Evolutionary conservation across 2,329 filamentous ascomycete genomes (phyloP), one percentile per base, ranked within the genome.

Genomic region (Neospermospora avenae): DNA sequence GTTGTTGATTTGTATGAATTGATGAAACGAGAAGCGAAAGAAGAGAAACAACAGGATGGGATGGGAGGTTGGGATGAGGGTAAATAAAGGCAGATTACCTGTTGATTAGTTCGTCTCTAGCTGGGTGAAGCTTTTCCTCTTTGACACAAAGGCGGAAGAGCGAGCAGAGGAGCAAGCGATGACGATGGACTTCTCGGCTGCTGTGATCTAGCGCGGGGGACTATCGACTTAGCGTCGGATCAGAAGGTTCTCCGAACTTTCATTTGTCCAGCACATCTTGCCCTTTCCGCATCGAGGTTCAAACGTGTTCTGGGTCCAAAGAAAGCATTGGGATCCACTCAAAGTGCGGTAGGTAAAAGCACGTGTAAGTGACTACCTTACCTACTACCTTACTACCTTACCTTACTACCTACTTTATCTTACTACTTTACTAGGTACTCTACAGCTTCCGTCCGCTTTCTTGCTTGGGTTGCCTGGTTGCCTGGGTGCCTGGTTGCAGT

Each of bases 131-230:
- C 59, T 56, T 55, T 44, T 34, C 28, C 54, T 35, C 48, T 54
- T 41, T 54, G 7, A 35, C 22, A 4, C 3, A 14, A 10, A 16
- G 24, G 51, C 18, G 44, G 14, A 22, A 3, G 11, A 22, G 3
- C n/a, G 16, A 53, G 4, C n/a, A 2, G n/a, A 31, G 11, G 44
- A 22, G 55, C 51, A 42, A 52, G 37, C 46, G 57, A 52, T 42
- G 44, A 60, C 58, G 58, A 57, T 60, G 48, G 46, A 57, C 3
- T 37, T 34, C 41, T 60, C 58, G 58, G 54, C 48, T 60, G 54
- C 49, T 57, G 39, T 1, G 24, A 14, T 45, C 48, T 57, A 57
- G 58, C 39, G 46, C 20, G 3, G 31, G 18, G 24, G 31, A 5
- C 14, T 34, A 48, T 34, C n/a, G 54, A 54, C 3, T 10, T 46